Evolutionary conservation across 352 stramenopile species (phyloP).

Genomic region (Globisporangium takayamanum): DNA sequence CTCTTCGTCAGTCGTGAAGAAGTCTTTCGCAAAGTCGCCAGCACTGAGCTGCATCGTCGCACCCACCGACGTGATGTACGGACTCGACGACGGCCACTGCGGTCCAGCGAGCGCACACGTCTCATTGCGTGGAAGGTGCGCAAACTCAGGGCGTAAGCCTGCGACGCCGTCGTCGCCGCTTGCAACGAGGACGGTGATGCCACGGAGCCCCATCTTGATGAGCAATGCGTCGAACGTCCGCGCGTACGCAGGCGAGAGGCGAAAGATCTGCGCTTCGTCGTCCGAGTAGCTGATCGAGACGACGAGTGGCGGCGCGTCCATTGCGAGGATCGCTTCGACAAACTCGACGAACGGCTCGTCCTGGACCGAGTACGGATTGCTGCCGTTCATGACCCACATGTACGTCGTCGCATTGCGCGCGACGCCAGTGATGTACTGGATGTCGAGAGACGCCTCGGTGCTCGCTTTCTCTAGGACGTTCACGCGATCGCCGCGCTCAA

Average conservation of each 20-base stretch:
- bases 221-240: slow-evolving; percentile 76
- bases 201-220: slow-evolving; percentile 85
- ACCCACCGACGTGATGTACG: slow-evolving; percentile 89
- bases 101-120: slow-evolving; percentile 60
- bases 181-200: slow-evolving; percentile 83
- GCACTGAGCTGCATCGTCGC: slow-evolving; percentile 67
- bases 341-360: slow-evolving; percentile 87
- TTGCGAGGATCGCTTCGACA: slow-evolving; percentile 50
- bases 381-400: slow-evolving; percentile 74
- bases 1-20: slow-evolving; percentile 66
- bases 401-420: slow-evolving; percentile 72
- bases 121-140: slow-evolving; percentile 40
- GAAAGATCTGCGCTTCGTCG: slow-evolving; percentile 86
- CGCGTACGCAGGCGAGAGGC: slow-evolving; percentile 66
- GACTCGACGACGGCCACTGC: slow-evolving; percentile 75
- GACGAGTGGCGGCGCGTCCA: slow-evolving; percentile 71
- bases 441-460: slow-evolving; percentile 82
- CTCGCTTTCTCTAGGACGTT: slow-evolving; percentile 33
- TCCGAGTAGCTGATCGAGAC: slow-evolving; percentile 90
- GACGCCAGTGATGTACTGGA: slow-evolving; percentile 88
- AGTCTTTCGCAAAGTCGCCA: slow-evolving; percentile 27
- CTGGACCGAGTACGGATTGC: slow-evolving; percentile 78
- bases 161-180: slow-evolving; percentile 86
- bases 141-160: slow-evolving; percentile 58
- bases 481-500: slow-evolving; percentile 46